Percentiles rank a stretch among this genome's conserved stretches.
These are phyloP conservation scores for Podosphaera xanthii DNA, from an alignment of 2,329 filamentous ascomycete genomes.

Conservation along the genomic window DNA sequence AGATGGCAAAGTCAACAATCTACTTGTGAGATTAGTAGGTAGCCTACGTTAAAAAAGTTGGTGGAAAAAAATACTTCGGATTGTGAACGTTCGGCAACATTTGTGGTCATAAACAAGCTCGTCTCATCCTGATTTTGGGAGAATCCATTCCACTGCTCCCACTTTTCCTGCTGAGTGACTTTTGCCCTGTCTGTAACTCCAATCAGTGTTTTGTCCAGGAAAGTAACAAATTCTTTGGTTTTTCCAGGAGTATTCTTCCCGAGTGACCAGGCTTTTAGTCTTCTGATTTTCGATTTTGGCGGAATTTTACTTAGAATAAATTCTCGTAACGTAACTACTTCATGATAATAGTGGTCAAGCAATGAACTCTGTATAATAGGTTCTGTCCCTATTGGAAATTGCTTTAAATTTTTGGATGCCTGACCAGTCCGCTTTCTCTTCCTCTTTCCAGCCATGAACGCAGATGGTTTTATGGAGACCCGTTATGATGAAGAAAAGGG, in stretches of 20 bases:
- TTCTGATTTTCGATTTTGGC: conserved; percentile 36
- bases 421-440: conserved; percentile 17
- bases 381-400: conserved; percentile 7
- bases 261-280: conserved; percentile 30
- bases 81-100: conserved; percentile 29
- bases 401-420: conserved; percentile 9
- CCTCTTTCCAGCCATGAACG: conserved; percentile 19
- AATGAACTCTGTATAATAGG: conserved; percentile 31
- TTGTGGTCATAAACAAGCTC: conserved; percentile 25
- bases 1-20: conserved; percentile 59
- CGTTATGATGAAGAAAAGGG: too few relatives aligned
- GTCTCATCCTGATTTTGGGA: conserved; percentile 40
- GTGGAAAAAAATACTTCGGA: conserved; percentile 30
- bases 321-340: conserved; percentile 42
- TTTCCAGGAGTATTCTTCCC: conserved; percentile 4
- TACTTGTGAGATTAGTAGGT: conserved; percentile 17
- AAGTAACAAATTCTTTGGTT: conserved; percentile 5
- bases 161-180: conserved; percentile 19
- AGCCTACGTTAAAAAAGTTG: conserved; percentile 11
- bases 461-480: too few relatives aligned
- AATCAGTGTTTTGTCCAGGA: conserved; percentile 15
- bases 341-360: conserved; percentile 43
- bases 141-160: conserved; percentile 34
- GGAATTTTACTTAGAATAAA: conserved; percentile 47
- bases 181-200: conserved; percentile 9